Percentiles rank a stretch among this genome's conserved stretches.
phyloP scores from a whole-genome alignment of 1,139 yeast genomes.

The Pichia sp. region DNA sequence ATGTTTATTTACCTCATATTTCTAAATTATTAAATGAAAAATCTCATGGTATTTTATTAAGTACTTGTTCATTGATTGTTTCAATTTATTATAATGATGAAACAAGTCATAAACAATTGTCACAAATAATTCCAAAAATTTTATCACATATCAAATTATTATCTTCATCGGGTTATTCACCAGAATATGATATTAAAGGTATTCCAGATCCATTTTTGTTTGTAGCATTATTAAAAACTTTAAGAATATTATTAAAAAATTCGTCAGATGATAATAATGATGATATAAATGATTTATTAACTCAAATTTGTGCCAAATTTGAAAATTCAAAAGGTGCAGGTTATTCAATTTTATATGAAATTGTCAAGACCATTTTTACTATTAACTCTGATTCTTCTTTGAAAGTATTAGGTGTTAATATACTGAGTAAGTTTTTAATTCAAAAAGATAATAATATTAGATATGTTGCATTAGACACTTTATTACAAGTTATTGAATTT shows the following conservation, averaged over 20 bases:
- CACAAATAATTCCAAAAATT: conserved; percentile 44
- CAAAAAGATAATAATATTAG: conserved; percentile 87
- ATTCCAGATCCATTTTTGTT: conserved; percentile 84
- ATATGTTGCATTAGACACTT: conserved; percentile 87
- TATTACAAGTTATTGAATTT: conserved; percentile 70
- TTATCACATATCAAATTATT: conserved; percentile 56
- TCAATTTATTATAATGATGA: conserved; percentile 46
- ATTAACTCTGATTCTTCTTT: conserved; percentile 74
- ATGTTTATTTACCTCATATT: conserved; percentile 60
- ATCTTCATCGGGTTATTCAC: conserved; percentile 64
- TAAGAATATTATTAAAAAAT: conserved; percentile 39
- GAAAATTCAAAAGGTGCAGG: conserved; percentile 78
- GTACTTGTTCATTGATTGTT: conserved; percentile 57
- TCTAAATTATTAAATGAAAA: conserved; percentile 49
- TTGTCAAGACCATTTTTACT: conserved; percentile 82
- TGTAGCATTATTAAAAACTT: conserved; percentile 52
- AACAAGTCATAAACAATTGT: conserved; percentile 35
- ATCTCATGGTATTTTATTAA: conserved; percentile 72
- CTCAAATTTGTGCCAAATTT: conserved; percentile 85
- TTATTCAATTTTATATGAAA: conserved; percentile 79
- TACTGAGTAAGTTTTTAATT: conserved; percentile 78
- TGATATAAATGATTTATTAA: conserved; percentile 72
- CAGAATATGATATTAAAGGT: conserved; percentile 87
- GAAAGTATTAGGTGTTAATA: conserved; percentile 82
- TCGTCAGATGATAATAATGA: conserved; percentile 36